Evolutionary conservation across 148 eudicot genomes (phyloP), one percentile per base, ranked within the genome.

Genomic region (Amaranthus hypochondriacus): DNA sequence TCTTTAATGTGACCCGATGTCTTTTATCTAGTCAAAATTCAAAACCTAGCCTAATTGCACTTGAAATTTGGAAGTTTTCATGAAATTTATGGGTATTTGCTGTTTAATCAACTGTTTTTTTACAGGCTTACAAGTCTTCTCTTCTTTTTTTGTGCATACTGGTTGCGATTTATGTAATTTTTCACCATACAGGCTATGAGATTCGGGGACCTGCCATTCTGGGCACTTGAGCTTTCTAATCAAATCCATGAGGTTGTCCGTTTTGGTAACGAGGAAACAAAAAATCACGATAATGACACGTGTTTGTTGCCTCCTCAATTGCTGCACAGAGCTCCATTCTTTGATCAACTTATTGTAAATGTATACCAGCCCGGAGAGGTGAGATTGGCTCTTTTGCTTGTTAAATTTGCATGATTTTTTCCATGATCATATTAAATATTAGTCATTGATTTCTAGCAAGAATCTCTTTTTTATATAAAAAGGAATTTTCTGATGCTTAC

Each of bases 361-460:
- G 72, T 77, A 54, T 94, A 94, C 84, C 91, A 89, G 81, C 98
- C 98, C 86, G 98, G 97, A 84, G 97, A 94, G 98, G 98, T 94
- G 86, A 77, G 95, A 76, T 49, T 71, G 50, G 42, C 48, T 69
- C 61, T 68, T 49, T 48, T 18, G 5, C 39, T 62, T 76, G 49
- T 80, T 53, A 5, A 15, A 18, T n/a, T 39, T 18, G 13, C 12
- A 10, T 10, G 12, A 66, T 71, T 5, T 39, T 56, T 52, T 44
- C 75, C 14, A 44, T 12, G 18, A 11, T 8, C 14, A 48, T 48
- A 3, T 62, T 21, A 54, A 13, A 13, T 18, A 18, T 18, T 18
- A 2, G 5, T 28, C 3, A 6, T 49, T 18, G 48, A 72, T 49
- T 39, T 7, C 13, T 56, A 42, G 12, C 21, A 21, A 51, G 14